Percentiles rank a stretch among this genome's conserved stretches.
phyloP scores from a whole-genome alignment of 2,329 filamentous ascomycete species.

The Cordyceps militaris region DNA sequence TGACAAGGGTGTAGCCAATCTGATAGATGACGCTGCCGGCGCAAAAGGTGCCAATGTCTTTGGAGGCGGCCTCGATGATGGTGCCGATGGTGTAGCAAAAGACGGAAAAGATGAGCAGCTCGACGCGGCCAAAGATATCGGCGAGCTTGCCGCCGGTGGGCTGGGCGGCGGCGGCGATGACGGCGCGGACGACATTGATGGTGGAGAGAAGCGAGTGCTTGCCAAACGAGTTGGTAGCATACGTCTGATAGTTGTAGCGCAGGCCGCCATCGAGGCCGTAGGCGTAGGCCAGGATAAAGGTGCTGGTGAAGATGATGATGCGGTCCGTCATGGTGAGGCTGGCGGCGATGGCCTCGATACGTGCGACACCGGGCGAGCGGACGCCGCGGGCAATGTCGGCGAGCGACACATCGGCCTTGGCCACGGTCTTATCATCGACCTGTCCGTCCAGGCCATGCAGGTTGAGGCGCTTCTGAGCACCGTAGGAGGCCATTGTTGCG shows the following conservation, averaged over 20 bases:
- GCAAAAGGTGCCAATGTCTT: slow-evolving; percentile 43
- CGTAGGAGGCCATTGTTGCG: slow-evolving; percentile 6
- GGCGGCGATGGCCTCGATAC: slow-evolving; percentile 44
- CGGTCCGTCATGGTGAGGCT: slow-evolving; percentile 42
- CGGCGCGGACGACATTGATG: slow-evolving; percentile 49
- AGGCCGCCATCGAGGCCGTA: slow-evolving; percentile 49
- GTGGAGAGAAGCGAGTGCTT: slow-evolving; percentile 51
- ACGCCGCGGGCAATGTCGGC: slow-evolving; percentile 18
- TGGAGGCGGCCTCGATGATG: slow-evolving; percentile 47
- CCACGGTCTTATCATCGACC: slow-evolving; percentile 9
- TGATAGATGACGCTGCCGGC: slow-evolving; percentile 55
- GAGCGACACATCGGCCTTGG: slow-evolving; percentile 21
- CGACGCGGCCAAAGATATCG: slow-evolving; percentile 56
- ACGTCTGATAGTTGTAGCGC: slow-evolving; percentile 47
- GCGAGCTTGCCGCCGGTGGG: slow-evolving; percentile 54
- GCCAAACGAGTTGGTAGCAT: slow-evolving; percentile 43
- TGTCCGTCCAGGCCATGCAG: not conserved
- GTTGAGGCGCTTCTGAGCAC: slow-evolving; percentile 6
- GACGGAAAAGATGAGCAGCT: slow-evolving; percentile 49
- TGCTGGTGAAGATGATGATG: slow-evolving; percentile 44
- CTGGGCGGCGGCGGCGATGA: slow-evolving; percentile 54
- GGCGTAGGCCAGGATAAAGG: slow-evolving; percentile 53
- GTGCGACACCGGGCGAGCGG: slow-evolving; percentile 40
- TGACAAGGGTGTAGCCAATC: slow-evolving; percentile 56
- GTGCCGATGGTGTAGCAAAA: slow-evolving; percentile 54